Percentiles rank a stretch among this genome's conserved stretches.
These are phyloP conservation scores for Ogataea hybrid DNA, from an alignment of 1,139 yeast species.

Conservation along the genomic window DNA sequence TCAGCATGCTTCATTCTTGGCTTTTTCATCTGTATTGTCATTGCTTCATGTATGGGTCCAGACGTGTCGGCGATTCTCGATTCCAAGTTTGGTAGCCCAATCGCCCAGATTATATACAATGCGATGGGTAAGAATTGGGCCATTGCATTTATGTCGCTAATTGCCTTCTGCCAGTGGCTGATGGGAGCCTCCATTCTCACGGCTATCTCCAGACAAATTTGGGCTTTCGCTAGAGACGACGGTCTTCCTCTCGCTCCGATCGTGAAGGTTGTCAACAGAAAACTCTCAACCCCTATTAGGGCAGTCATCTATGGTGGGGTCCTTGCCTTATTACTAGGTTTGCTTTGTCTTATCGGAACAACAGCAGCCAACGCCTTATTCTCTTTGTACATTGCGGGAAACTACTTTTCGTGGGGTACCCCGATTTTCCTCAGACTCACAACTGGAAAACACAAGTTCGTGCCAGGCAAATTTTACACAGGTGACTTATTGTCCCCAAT, in stretches of 20 bases:
- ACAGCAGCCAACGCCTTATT: slow-evolving; percentile 44
- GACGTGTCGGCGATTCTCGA: slow-evolving; percentile 45
- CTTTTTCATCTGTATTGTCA: slow-evolving; percentile 53
- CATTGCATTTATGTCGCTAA: slow-evolving; percentile 58
- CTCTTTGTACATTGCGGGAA: slow-evolving; percentile 46
- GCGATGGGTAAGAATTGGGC: slow-evolving; percentile 73
- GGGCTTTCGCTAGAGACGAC: slow-evolving; percentile 54
- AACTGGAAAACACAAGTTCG: slow-evolving; percentile 37
- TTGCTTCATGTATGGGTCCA: slow-evolving; percentile 55
- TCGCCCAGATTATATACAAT: slow-evolving; percentile 66
- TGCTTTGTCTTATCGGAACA: slow-evolving; percentile 36
- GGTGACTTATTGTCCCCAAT: slow-evolving; percentile 31
- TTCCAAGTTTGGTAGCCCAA: slow-evolving; percentile 50
- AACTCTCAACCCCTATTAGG: slow-evolving; percentile 56
- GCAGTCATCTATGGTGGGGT: slow-evolving; percentile 57
- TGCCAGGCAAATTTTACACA: slow-evolving; percentile 36
- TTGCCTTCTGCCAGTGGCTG: slow-evolving; percentile 58
- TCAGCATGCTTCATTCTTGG: slow-evolving; percentile 62
- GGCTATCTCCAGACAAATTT: slow-evolving; percentile 51
- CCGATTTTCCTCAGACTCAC: slow-evolving; percentile 45
- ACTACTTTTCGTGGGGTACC: slow-evolving; percentile 44
- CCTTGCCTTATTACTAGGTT: slow-evolving; percentile 42
- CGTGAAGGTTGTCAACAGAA: slow-evolving; percentile 55
- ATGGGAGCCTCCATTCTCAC: slow-evolving; percentile 64
- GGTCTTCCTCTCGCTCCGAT: slow-evolving; percentile 46